Conservation (phyloP, 805 yeast species). For the Candida oleophila region DNA sequence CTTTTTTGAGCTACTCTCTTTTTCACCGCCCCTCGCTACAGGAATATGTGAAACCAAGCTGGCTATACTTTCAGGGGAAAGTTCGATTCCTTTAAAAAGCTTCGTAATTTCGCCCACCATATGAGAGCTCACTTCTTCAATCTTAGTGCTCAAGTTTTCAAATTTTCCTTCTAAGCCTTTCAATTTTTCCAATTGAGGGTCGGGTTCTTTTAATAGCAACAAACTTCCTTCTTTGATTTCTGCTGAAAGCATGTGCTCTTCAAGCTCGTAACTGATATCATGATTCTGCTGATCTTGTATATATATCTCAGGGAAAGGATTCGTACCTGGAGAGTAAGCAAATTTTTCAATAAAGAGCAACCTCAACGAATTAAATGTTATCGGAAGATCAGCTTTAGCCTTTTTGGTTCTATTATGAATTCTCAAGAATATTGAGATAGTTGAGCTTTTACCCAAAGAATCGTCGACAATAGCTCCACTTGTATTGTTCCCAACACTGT, state of each 20-base stretch:
- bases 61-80: conserved; percentile 10
- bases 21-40: conserved; percentile 8
- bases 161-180: conserved; percentile 22
- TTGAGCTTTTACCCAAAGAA: background rate
- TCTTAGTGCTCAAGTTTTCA: conserved; percentile 13
- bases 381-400: conserved; percentile 42
- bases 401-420: conserved; percentile 57
- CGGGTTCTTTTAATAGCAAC: conserved; percentile 56
- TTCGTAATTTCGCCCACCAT: conserved; percentile 17
- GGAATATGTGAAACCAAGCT: conserved; percentile 11
- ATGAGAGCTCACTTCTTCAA: conserved; percentile 14
- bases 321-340: conserved; percentile 74
- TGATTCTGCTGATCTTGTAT: conserved; percentile 55
- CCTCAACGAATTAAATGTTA: conserved; percentile 54
- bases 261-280: conserved; percentile 75
- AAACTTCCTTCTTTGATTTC: conserved; percentile 63
- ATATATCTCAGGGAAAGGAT: conserved; percentile 75
- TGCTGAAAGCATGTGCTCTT: conserved; percentile 53
- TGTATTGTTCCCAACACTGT: background rate
- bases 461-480: background rate
- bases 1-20: background rate
- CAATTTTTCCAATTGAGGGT: conserved; percentile 12
- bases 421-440: conserved; percentile 41
- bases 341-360: conserved; percentile 83
- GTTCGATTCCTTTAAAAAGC: conserved; percentile 20